Conservation (phyloP, 2,329 filamentous ascomycete genomes). For the Fusarium sp. region DNA sequence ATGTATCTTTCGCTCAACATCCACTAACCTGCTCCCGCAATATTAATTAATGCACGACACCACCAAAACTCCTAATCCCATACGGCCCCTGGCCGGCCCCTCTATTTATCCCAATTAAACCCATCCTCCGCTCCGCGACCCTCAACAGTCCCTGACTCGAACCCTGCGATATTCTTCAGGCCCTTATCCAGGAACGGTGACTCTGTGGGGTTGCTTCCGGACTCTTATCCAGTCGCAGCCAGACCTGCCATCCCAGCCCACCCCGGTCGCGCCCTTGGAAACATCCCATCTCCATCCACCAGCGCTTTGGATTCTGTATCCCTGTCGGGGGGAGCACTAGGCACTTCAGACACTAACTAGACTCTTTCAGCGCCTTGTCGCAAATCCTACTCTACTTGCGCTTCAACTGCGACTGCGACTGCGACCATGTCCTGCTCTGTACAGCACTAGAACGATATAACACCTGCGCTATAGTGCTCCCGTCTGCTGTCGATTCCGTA, state of each 20-base stretch:
- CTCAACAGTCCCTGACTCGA: conserved; percentile 42
- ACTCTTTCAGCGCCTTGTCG: conserved; percentile 30
- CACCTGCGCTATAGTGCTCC: conserved; percentile 4
- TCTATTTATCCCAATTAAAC: conserved; percentile 26
- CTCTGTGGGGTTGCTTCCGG: conserved; percentile 34
- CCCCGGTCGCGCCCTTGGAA: conserved; percentile 36
- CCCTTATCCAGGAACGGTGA: conserved; percentile 43
- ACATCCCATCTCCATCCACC: conserved; percentile 35
- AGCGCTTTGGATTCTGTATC: conserved; percentile 17
- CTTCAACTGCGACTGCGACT: conserved; percentile 1
- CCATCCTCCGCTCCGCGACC: conserved; percentile 24
- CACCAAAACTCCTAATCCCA: conserved; percentile 37
- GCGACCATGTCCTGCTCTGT: too few species aligned
- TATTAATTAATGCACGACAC: conserved; percentile 39
- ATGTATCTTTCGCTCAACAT: neutral
- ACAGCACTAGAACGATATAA: neutral
- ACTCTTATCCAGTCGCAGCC: conserved; percentile 28
- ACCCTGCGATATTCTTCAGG: conserved; percentile 27
- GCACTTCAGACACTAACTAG: conserved; percentile 29
- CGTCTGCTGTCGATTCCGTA: conserved; percentile 20
- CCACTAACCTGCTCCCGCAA: conserved; percentile 16
- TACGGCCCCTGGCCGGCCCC: conserved; percentile 11
- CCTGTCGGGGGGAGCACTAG: conserved; percentile 11
- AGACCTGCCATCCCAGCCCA: conserved; percentile 27
- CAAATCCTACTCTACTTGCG: conserved; percentile 33